Percentiles rank a stretch among this genome's conserved stretches.
Evolutionary conservation across 768 basidiomycete genomes (phyloP).

Genomic region (Collybia sordida): DNA sequence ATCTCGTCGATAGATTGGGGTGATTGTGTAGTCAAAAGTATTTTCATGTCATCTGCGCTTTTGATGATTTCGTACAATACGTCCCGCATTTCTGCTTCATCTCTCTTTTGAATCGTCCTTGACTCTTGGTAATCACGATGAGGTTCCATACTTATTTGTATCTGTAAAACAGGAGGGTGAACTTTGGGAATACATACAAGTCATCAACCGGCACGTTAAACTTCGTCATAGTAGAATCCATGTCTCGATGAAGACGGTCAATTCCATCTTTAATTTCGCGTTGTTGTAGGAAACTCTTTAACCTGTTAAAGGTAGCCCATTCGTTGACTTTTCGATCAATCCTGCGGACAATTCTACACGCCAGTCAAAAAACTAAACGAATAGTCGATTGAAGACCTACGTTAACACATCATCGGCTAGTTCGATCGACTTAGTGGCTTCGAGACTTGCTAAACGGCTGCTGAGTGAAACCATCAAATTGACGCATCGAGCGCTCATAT

Average conservation of each 20-base stretch:
- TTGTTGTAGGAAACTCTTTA: constrained; percentile 37
- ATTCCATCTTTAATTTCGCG: constrained; percentile 41
- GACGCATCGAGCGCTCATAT: constrained; percentile 31
- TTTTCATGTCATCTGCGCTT: constrained; percentile 32
- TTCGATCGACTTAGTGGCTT: constrained; percentile 25
- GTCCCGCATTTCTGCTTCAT: constrained; percentile 33
- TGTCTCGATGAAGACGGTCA: constrained; percentile 33
- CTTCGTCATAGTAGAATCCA: constrained; percentile 33
- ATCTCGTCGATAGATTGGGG: constrained; percentile 33
- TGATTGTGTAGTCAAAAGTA: constrained; percentile 28
- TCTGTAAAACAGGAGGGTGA: constrained; percentile 15
- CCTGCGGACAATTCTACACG: constrained; percentile 23
- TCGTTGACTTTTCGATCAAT: constrained; percentile 30
- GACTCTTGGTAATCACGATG: constrained; percentile 23
- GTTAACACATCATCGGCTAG: constrained; percentile 33
- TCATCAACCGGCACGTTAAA: constrained; percentile 29
- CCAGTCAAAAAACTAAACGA: too few relatives aligned
- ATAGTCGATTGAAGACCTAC: constrained; percentile 18
- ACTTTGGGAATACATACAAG: constrained; percentile 1
- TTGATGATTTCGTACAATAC: constrained; percentile 32
- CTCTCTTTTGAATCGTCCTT: constrained; percentile 27
- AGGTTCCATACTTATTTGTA: constrained; percentile 28
- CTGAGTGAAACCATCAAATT: constrained; percentile 29
- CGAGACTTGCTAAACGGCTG: constrained; percentile 31
- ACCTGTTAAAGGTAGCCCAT: constrained; percentile 33